These are phyloP conservation scores for Biscutella auriculata DNA, from an alignment of 441 rosid species.

Conservation along the genomic window DNA sequence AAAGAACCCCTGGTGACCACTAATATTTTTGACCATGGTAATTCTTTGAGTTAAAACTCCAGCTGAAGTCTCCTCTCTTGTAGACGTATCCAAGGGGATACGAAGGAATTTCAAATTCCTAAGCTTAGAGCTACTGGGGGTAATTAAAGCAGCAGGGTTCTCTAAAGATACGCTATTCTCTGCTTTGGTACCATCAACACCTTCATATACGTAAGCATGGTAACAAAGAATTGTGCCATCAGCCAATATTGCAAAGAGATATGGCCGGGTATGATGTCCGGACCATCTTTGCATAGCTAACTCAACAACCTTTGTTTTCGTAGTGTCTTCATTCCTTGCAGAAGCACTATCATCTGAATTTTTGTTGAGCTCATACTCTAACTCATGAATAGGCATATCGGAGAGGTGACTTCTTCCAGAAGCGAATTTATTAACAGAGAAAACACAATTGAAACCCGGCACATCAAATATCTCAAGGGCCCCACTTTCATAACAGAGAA, in stretches of 20 bases:
- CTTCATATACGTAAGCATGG: slow-evolving; percentile 85
- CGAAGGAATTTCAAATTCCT: slow-evolving; percentile 76
- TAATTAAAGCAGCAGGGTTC: slow-evolving; percentile 31
- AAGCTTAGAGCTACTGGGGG: slow-evolving; percentile 59
- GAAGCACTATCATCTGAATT: slow-evolving; percentile 43
- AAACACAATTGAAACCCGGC: slow-evolving; percentile 75
- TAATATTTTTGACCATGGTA: slow-evolving; percentile 74
- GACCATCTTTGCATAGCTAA: slow-evolving; percentile 94
- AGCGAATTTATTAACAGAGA: slow-evolving; percentile 67
- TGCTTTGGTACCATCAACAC: slow-evolving; percentile 50
- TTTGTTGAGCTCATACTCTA: slow-evolving; percentile 31
- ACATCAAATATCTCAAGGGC: slow-evolving; percentile 91
- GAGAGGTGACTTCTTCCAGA: slow-evolving; percentile 73
- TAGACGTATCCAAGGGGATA: slow-evolving; percentile 58
- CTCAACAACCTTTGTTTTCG: slow-evolving; percentile 67
- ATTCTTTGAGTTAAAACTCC: slow-evolving; percentile 56
- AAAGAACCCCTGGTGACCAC: slow-evolving; percentile 81
- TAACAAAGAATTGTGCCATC: slow-evolving; percentile 95
- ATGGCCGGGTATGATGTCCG: slow-evolving; percentile 77
- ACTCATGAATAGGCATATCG: slow-evolving; percentile 43
- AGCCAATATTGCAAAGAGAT: slow-evolving; percentile 75
- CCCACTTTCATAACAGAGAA: slow-evolving; percentile 74
- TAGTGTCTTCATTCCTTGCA: slow-evolving; percentile 53
- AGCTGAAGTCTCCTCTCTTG: slow-evolving; percentile 58
- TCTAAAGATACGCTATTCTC: slow-evolving; percentile 44